Conservation (phyloP, 2,329 filamentous ascomycete species). For the Fusarium redolens region DNA sequence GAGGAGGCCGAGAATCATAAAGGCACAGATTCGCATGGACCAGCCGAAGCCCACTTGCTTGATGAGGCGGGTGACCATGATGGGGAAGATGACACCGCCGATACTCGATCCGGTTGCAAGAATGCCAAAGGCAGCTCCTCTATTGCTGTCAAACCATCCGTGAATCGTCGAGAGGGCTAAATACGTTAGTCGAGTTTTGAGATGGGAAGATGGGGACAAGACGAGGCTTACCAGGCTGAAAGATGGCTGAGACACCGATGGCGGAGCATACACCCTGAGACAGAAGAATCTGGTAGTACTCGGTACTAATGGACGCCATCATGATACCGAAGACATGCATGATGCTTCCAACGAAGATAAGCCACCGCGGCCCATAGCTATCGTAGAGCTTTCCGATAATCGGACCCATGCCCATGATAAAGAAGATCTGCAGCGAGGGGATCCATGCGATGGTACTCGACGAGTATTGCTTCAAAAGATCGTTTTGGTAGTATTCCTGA, state of each 20-base stretch:
- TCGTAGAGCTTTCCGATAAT: conserved; percentile 73
- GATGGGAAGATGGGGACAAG: fast-evolving
- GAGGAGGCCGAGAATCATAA: conserved; percentile 51
- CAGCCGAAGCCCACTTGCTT: conserved; percentile 52
- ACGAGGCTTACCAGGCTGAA: conserved; percentile 43
- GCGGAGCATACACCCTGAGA: conserved; percentile 53
- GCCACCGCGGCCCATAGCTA: conserved; percentile 67
- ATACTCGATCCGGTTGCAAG: conserved; percentile 51
- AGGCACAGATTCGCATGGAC: conserved; percentile 54
- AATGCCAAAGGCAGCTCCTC: conserved; percentile 51
- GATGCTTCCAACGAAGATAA: conserved; percentile 64
- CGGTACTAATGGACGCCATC: conserved; percentile 65
- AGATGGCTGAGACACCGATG: conserved; percentile 51
- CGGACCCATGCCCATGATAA: conserved; percentile 67
- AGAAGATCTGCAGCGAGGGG: conserved; percentile 65
- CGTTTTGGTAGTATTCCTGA: conserved; percentile 67
- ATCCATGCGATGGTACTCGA: conserved; percentile 72
- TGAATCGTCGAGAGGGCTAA: conserved; percentile 47
- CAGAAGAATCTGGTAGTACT: conserved; percentile 57
- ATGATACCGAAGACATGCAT: conserved; percentile 71
- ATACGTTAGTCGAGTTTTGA: neutral
- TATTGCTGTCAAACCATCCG: conserved; percentile 51
- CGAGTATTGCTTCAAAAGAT: conserved; percentile 60
- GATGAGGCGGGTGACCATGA: conserved; percentile 54
- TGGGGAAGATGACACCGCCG: conserved; percentile 55